Evolutionary conservation across 371 early-diverging fungal genomes (phyloP), one percentile per base, ranked within the genome.

Genomic region (Apophysomyces trapeziformis): DNA sequence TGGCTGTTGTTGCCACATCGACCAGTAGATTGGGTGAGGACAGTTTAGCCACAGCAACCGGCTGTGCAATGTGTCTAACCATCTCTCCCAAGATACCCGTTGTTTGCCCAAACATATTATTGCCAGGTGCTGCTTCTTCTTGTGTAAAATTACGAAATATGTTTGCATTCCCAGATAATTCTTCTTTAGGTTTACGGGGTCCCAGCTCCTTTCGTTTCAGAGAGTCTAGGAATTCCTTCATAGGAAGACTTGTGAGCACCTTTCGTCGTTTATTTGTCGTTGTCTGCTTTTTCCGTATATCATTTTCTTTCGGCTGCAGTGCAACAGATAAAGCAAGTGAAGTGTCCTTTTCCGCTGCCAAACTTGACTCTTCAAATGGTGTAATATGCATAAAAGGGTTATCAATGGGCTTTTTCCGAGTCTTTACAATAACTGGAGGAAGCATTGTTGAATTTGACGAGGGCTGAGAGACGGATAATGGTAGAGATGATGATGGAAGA

Each of bases 361-460:
- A 78, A 61, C 69, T 70, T 1, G 86, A 86, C 38, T 86, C 88
- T 44, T 77, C 74, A 50, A 78, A 83, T 3, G 88, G 81, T 16
- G 79, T 78, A 43, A 85, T 77, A 58, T 81, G 81, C 8, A 68
- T 82, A 60, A 84, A 88, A 7, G 86, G 88, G 43, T 88, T 85
- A 9, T 78, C 73, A 32, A 79, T 70, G 2, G 79, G 74, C 35
- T 75, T 78, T 66, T 79, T 80, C 56, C 74, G 60, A 13, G 72
- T 69, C 39, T 71, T 75, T 6, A 82, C 76, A 46, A 77, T 69
- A 11, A 78, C 68, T 12, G 77, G 72, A 12, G 74, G 67, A 6
- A 74, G 73, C 16, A 60, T 58, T 47, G 64, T 21, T 57, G 63
- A 43, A 14, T 63, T 58, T 18, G 65, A 57, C 59, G 62, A 38